A percentile compares a stretch with the other conserved stretches of the same genome.
phyloP scores from a whole-genome alignment of 2,329 filamentous ascomycete species.

The Hypoxylon sp. region DNA sequence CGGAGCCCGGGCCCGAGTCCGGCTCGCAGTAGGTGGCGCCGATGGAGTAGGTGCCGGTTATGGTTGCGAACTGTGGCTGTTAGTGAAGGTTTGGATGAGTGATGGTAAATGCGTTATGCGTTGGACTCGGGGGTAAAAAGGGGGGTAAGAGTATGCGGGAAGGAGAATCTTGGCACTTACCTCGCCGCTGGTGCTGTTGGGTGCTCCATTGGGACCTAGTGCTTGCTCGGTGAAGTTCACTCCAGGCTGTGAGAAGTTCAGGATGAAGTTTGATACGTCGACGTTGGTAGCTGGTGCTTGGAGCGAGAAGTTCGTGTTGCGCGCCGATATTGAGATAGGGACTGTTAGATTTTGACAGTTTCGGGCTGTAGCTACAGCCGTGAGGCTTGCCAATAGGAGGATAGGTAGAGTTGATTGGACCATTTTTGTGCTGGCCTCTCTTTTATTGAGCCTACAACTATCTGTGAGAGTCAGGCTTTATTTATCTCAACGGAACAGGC shows the following conservation, averaged over 20 bases:
- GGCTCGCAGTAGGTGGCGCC: slow-evolving; percentile 74
- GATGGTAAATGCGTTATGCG: background rate
- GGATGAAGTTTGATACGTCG: slow-evolving; percentile 70
- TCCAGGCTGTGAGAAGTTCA: slow-evolving; percentile 65
- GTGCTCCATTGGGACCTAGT: slow-evolving; percentile 46
- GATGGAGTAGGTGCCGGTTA: slow-evolving; percentile 67
- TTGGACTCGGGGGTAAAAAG: too few relatives aligned
- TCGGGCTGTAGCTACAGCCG: slow-evolving; percentile 51
- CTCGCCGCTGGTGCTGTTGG: slow-evolving; percentile 51
- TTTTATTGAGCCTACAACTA: background rate
- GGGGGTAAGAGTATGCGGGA: background rate
- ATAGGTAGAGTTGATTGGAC: slow-evolving; percentile 7
- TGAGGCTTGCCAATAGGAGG: slow-evolving; percentile 26
- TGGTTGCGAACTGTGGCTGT: slow-evolving; percentile 19
- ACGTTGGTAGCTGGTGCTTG: slow-evolving; percentile 66
- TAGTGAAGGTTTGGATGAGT: background rate
- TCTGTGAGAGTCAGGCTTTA: background rate
- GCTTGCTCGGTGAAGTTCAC: slow-evolving; percentile 64
- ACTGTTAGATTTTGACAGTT: slow-evolving; percentile 67
- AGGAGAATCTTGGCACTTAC: slow-evolving; percentile 52
- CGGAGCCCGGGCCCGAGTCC: slow-evolving; percentile 58
- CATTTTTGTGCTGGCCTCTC: slow-evolving; percentile 20
- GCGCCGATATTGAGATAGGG: slow-evolving; percentile 67
- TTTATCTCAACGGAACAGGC: background rate
- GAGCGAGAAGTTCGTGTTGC: slow-evolving; percentile 68